These are phyloP conservation scores for Syzygium grande DNA, from an alignment of 345 rosid species.

Conservation along the genomic window DNA sequence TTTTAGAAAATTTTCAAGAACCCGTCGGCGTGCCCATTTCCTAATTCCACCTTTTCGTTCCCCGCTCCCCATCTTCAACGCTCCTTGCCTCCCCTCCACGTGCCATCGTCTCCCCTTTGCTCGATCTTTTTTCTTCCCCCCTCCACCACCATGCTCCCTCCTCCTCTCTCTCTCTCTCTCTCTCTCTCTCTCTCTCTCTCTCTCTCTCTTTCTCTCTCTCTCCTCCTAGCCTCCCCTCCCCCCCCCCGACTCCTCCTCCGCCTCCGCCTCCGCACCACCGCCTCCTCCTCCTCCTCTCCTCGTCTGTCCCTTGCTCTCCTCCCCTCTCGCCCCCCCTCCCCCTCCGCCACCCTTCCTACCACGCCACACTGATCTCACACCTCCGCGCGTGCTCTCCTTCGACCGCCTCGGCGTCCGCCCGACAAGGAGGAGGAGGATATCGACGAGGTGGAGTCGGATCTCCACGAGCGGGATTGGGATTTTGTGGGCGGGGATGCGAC, in stretches of 20 bases:
- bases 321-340: background rate
- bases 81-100: slow-evolving; percentile 3
- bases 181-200: background rate
- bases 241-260: slow-evolving; percentile 2
- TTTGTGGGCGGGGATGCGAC: background rate
- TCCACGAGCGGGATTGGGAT: background rate
- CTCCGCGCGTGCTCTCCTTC: slow-evolving; percentile 79
- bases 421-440: slow-evolving; percentile 11
- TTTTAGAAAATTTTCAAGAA: background rate
- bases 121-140: background rate
- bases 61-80: background rate
- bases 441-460: slow-evolving; percentile 16
- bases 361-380: slow-evolving; percentile 50
- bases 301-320: background rate
- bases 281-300: slow-evolving; percentile 13
- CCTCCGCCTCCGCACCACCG: slow-evolving; percentile 19
- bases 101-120: slow-evolving; percentile 10
- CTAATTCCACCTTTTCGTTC: background rate
- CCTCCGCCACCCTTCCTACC: slow-evolving; percentile 7
- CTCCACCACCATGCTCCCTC: background rate
- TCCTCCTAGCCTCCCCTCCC: background rate
- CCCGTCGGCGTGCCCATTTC: background rate
- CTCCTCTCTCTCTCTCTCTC: slow-evolving; percentile 1
- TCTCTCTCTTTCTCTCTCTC: background rate
- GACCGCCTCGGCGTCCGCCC: slow-evolving; percentile 48